Evolutionary conservation across 129 eudicot species (phyloP).

Genomic region (Centrapalus pauciflorus): DNA sequence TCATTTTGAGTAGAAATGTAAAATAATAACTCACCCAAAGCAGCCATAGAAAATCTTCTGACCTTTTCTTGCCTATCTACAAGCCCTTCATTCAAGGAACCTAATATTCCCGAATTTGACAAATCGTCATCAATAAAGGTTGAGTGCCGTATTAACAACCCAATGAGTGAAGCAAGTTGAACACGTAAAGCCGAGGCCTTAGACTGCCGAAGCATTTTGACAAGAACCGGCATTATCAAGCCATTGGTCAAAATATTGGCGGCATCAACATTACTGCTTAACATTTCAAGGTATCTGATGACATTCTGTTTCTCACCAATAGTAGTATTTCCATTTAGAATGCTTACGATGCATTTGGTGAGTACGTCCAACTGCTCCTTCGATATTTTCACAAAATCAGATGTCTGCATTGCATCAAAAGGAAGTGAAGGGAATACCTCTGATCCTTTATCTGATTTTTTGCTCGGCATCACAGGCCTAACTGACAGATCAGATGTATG

Average conservation of each 20-base stretch:
- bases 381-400: conserved; percentile 71
- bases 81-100: conserved; percentile 75
- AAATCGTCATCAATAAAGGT: conserved; percentile 73
- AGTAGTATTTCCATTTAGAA: conserved; percentile 60
- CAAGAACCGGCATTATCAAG: conserved; percentile 73
- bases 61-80: conserved; percentile 94
- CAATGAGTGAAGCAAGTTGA: conserved; percentile 80
- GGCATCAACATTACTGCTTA: conserved; percentile 82
- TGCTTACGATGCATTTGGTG: conserved; percentile 40
- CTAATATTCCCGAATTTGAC: conserved; percentile 82
- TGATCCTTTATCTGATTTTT: conserved; percentile 71
- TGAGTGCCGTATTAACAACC: conserved; percentile 87
- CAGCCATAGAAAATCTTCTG: conserved; percentile 96
- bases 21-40: conserved; percentile 90
- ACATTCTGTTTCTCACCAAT: conserved; percentile 80
- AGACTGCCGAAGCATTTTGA: conserved; percentile 83
- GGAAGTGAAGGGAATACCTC: conserved; percentile 69
- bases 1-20: conserved; percentile 90
- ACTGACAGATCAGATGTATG: conserved; percentile 97
- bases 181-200: conserved; percentile 81
- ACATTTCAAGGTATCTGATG: conserved; percentile 76
- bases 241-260: conserved; percentile 96
- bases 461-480: conserved; percentile 97
- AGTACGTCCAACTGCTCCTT: conserved; percentile 65
- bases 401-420: conserved; percentile 50